Evolutionary conservation across 2,329 filamentous ascomycete genomes (phyloP), one percentile per base, ranked within the genome.

Genomic region (Tolypocladium pustulatum): DNA sequence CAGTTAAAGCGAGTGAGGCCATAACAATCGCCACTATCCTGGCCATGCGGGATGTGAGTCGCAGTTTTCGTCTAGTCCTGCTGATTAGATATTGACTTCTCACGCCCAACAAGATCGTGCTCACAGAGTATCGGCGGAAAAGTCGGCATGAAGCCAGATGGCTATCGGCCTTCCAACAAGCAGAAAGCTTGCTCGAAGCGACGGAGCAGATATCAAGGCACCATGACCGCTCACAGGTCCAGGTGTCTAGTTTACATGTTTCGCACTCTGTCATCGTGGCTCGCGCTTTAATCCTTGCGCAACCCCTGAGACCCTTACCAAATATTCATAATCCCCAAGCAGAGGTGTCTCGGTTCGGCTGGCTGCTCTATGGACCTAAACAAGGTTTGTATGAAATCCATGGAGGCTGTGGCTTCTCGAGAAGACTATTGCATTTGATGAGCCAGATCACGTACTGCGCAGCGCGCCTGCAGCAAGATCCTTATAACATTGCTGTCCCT

Each of bases 351-450:
- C 66, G 72, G 30, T 75, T 76, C 53, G 69, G 66, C 9, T 76
- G 73, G 72, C 67, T 76, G 9, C 64, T 74, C 0, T 73, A 75
- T 46, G 73, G 73, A 4, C 68, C 67, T 0, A 64, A 68, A 36
- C 60, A 58, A n/a, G 71, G 74, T 13, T 68, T 71, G 61, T 70
- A 68, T 37, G 66, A 74, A 55, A 73, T 76, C 3, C 74, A 76
- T 53, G 74, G 74, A 13, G 73, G 72, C 0, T 76, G 73, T 52
- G 74, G 74, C 13, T 75, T 75, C 58, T 75, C 73, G 0, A 74
- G 72, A 57, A 72, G 68, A 43, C 63, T 76, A 6, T 65, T 76
- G 34, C 68, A 74, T 54, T 66, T 64, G 8, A 65, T 76, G 46
- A 71, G 71, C 46, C 71, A 73, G 52, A 70, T 76, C 38, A 74